Conservation (phyloP, 371 early-diverging fungal species). For the Nosema bombycis region DNA sequence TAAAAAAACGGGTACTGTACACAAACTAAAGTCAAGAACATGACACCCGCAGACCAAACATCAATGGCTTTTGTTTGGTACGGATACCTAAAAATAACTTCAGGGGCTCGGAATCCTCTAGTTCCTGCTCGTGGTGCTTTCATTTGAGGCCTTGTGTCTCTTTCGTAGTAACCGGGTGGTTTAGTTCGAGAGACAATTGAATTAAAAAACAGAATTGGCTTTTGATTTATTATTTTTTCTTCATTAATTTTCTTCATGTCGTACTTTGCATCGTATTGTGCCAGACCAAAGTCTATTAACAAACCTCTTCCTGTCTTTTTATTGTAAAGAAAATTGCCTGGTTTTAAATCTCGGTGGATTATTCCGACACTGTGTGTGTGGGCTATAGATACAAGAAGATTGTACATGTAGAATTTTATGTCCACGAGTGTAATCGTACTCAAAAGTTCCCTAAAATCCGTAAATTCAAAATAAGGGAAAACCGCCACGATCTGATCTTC, state of each 20-base stretch:
- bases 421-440: constrained; percentile 67
- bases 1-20: constrained; percentile 84
- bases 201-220: constrained; percentile 63
- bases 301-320: constrained; percentile 70
- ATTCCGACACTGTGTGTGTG: constrained; percentile 82
- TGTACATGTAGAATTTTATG: constrained; percentile 73
- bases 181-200: constrained; percentile 16
- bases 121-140: constrained; percentile 91
- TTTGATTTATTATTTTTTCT: constrained; percentile 55
- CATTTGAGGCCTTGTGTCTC: constrained; percentile 68
- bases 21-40: constrained; percentile 73
- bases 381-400: constrained; percentile 73
- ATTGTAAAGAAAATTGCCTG: constrained; percentile 90
- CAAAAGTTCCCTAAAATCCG: constrained; percentile 73
- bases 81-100: constrained; percentile 77
- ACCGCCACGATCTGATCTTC: constrained; percentile 77
- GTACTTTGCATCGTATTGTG: constrained; percentile 68
- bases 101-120: constrained; percentile 89
- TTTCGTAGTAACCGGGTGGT: constrained; percentile 64
- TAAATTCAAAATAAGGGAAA: constrained; percentile 77
- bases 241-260: constrained; percentile 1
- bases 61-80: constrained; percentile 78
- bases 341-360: constrained; percentile 88
- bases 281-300: constrained; percentile 93
- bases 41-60: constrained; percentile 89